These are phyloP conservation scores for Zygosaccharomyces siamensis DNA, from an alignment of 805 yeast species.

Conservation along the genomic window DNA sequence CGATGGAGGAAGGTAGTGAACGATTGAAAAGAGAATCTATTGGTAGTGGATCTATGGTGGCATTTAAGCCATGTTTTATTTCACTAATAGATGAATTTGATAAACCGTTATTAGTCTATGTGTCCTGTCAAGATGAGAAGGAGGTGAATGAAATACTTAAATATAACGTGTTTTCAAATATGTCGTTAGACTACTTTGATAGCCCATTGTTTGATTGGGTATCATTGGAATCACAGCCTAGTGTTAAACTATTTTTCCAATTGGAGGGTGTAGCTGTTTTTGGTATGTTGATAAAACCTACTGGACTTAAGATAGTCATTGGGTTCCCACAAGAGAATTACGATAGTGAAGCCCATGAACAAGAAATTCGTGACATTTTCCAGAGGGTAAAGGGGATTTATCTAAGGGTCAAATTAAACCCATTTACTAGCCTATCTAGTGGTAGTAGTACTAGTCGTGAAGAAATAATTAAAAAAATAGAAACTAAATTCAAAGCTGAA, in stretches of 20 bases:
- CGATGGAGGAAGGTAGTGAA: background rate
- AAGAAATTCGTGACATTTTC: conserved; percentile 18
- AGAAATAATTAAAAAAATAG: conserved; percentile 16
- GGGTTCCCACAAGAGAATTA: conserved; percentile 21
- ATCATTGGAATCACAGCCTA: conserved; percentile 14
- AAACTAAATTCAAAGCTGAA: conserved; percentile 16
- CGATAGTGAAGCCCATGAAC: conserved; percentile 10
- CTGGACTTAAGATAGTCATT: conserved; percentile 29
- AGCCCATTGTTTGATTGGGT: conserved; percentile 27
- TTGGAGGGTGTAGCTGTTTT: conserved; percentile 30
- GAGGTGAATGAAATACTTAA: conserved; percentile 25
- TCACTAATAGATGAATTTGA: conserved; percentile 25
- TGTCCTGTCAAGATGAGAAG: conserved; percentile 13
- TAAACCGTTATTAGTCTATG: conserved; percentile 28
- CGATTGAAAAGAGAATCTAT: background rate
- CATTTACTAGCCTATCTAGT: conserved; percentile 16
- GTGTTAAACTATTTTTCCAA: conserved; percentile 24
- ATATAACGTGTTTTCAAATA: conserved; percentile 32
- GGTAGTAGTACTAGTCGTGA: conserved; percentile 7
- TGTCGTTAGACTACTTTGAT: conserved; percentile 32
- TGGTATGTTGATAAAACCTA: conserved; percentile 29
- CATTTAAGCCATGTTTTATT: conserved; percentile 19
- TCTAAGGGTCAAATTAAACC: conserved; percentile 26
- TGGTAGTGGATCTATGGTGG: background rate
- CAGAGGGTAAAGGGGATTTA: conserved; percentile 24